These are phyloP conservation scores for Zygnema cylindricum DNA, from an alignment of 139 green algal species.

Conservation along the genomic window DNA sequence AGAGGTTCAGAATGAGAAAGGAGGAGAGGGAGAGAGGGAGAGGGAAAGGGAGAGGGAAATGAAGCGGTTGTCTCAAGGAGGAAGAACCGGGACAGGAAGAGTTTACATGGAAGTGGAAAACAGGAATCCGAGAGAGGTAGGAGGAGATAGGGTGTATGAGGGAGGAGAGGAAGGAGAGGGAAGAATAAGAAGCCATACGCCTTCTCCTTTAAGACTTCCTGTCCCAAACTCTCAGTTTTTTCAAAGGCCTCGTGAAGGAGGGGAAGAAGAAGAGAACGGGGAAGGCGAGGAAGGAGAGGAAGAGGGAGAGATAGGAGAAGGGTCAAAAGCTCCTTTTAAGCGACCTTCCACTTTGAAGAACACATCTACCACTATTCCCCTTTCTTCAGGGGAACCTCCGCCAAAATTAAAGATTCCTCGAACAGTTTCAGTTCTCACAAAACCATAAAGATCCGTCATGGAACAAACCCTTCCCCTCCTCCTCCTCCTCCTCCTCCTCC, in stretches of 20 bases:
- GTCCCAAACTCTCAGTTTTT: no score
- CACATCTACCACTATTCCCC: no score
- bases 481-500: no score
- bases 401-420: no score
- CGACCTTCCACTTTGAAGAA: no score
- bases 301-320: not conserved
- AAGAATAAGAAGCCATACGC: not conserved
- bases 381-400: no score
- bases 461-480: no score
- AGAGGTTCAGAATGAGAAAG: not conserved
- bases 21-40: not conserved
- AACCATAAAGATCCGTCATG: no score
- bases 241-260: not conserved
- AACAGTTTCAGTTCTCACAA: no score
- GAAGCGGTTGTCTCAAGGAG: no score
- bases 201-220: not conserved
- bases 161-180: not conserved
- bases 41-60: not conserved
- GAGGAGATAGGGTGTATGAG: not conserved
- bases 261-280: not conserved
- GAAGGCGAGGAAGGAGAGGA: not conserved
- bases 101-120: not conserved
- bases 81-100: no score
- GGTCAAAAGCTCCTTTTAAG: no score
- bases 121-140: not conserved